A percentile compares a stretch with the other conserved stretches of the same genome.
phyloP scores from a whole-genome alignment of 1,139 yeast species.

The Geotrichum carabidarum region DNA sequence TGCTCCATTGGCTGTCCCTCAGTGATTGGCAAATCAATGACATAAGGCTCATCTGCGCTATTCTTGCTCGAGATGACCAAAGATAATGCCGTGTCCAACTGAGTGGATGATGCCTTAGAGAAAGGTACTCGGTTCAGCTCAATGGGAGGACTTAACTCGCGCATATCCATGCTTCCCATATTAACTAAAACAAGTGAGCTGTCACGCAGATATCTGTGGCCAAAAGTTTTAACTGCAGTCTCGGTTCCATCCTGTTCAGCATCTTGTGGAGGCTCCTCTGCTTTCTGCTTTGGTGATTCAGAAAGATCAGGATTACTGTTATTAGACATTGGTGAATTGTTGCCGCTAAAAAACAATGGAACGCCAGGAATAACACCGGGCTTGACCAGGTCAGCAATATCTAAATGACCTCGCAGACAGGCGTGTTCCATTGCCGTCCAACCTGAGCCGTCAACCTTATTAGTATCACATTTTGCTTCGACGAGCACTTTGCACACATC shows the following conservation, averaged over 20 bases:
- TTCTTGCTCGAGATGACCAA: constrained; percentile 56
- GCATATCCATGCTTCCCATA: constrained; percentile 77
- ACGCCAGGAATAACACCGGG: constrained; percentile 38
- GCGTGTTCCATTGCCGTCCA: constrained; percentile 99
- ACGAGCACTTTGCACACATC: constrained; percentile 56
- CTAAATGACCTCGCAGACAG: constrained; percentile 78
- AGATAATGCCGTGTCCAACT: constrained; percentile 82
- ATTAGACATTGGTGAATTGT: neutral
- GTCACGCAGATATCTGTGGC: constrained; percentile 65
- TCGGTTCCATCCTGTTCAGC: neutral
- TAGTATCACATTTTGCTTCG: constrained; percentile 45
- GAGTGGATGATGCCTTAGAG: constrained; percentile 71
- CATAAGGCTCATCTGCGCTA: constrained; percentile 49
- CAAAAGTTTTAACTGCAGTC: constrained; percentile 64
- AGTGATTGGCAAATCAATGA: constrained; percentile 78
- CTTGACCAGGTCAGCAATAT: constrained; percentile 56
- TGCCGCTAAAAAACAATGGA: constrained; percentile 13
- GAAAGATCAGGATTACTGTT: neutral
- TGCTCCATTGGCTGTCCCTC: constrained; percentile 79
- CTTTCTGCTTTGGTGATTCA: neutral
- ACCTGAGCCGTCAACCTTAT: constrained; percentile 73
- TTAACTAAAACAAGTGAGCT: constrained; percentile 72
- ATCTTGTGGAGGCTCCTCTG: neutral
- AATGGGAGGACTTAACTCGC: constrained; percentile 58
- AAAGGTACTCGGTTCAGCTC: constrained; percentile 69